Evolutionary conservation across 2,329 filamentous ascomycete species (phyloP), one percentile per base, ranked within the genome.

Genomic region (Pseudopithomyces chartarum): DNA sequence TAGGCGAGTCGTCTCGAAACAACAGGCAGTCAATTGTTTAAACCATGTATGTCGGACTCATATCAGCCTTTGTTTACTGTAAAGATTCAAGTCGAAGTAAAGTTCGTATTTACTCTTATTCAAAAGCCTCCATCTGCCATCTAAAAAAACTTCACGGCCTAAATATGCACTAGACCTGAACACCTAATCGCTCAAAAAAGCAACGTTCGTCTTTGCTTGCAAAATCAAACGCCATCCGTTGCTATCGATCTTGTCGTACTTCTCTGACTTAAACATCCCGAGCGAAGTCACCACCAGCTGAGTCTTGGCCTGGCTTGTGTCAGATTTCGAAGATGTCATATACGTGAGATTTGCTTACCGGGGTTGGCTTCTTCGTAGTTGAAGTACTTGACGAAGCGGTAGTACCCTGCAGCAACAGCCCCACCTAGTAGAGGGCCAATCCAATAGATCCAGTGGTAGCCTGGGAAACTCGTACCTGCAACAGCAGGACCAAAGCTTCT

Each of bases 391-490:
- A 84, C 73, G 55, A 82, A 70, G 44, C 69, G 68, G 48, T 79
- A 84, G 61, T 83, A 82, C 2, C 73, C 79, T 1, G 78, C 76
- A 0, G 81, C 81, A 2, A 83, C 65, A 2, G 79, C 66, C 2
- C 60, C 63, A 7, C 78, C 78, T 0, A 80, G 69, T 6, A 65
- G 59, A 1, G 79, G 79, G 0, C 79, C 79, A 2, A 80, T 52
- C 79, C 79, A 81, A 63, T 81, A 81, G 46, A 80, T 76, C 76
- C 78, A 79, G 60, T 80, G 73, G 51, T 78, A 73, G 26, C 65
- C 60, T 1, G 73, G 67, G 56, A 79, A 81, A 19, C 59, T 63
- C 10, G 38, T 40, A 19, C 71, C 64, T 17, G 77, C 73, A 12
- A 80, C 76, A 52, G 73, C 75, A 1, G 79, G 79, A 5, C 78